Evolutionary conservation across 2,329 filamentous ascomycete species (phyloP).

Genomic region (Decorospora gaudefroyi): DNA sequence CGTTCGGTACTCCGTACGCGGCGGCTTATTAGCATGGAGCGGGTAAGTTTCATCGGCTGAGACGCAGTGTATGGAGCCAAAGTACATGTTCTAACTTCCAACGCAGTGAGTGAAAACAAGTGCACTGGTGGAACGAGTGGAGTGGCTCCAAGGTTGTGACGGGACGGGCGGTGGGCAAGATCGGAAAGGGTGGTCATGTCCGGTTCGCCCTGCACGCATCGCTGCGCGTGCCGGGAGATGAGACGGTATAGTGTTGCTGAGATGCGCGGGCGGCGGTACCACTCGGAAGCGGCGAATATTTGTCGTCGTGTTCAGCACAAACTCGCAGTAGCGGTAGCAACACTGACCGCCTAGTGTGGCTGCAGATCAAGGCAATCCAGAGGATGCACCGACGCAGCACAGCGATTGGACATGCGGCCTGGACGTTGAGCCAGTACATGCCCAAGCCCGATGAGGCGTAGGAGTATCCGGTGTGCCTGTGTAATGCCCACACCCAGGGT

Average conservation of each 20-base stretch:
- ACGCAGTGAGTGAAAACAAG: too few species aligned
- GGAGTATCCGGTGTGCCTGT: too few species aligned
- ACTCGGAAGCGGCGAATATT: slow-evolving; percentile 10
- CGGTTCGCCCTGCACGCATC: neutral
- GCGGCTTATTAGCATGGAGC: slow-evolving; percentile 23
- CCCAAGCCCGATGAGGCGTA: slow-evolving; percentile 20
- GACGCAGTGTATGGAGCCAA: slow-evolving; percentile 14
- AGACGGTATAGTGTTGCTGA: slow-evolving; percentile 8
- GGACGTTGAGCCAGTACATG: slow-evolving; percentile 24
- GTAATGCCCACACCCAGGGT: slow-evolving; percentile 31
- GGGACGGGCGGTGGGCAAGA: too few species aligned
- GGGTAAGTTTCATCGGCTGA: slow-evolving; percentile 21
- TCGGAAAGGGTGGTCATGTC: too few species aligned
- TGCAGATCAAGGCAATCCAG: slow-evolving; percentile 16
- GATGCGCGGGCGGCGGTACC: slow-evolving; percentile 10
- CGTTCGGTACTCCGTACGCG: too few species aligned
- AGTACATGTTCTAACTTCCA: slow-evolving; percentile 13
- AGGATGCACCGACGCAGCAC: slow-evolving; percentile 15
- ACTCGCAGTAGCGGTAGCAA: slow-evolving; percentile 12
- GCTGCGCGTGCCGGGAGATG: slow-evolving; percentile 4
- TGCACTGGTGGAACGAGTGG: slow-evolving; percentile 9
- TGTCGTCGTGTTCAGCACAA: slow-evolving; percentile 8
- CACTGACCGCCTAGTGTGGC: slow-evolving; percentile 20
- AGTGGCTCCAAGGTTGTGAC: too few species aligned
- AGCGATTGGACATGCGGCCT: slow-evolving; percentile 22